Percentiles rank a stretch among this genome's conserved stretches.
Conservation (phyloP, 257 asterid species). For the Voacanga thouarsii region DNA sequence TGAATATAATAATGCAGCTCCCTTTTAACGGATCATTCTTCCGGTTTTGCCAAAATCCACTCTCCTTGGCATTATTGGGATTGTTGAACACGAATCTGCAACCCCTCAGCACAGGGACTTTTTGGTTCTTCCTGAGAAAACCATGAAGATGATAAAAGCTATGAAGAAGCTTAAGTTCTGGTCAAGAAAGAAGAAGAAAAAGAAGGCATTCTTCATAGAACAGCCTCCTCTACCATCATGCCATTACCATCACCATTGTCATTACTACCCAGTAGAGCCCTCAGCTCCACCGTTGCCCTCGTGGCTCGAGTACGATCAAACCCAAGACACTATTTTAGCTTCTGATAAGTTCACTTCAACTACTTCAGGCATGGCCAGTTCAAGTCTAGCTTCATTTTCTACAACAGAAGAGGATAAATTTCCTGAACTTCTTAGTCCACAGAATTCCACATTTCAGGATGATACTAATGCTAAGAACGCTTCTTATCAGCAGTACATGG, state of each 20-base stretch:
- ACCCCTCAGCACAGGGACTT: neutral
- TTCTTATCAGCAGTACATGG: constrained; percentile 35
- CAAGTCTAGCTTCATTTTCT: constrained; percentile 10
- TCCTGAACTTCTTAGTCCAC: constrained; percentile 16
- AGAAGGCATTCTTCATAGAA: constrained; percentile 10
- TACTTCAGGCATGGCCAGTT: constrained; percentile 6
- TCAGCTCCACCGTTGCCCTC: constrained; percentile 77
- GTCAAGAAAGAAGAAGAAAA: constrained; percentile 60
- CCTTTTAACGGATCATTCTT: neutral
- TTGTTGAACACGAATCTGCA: neutral
- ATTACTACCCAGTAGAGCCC: constrained; percentile 41
- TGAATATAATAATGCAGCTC: neutral
- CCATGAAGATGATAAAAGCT: constrained; percentile 62
- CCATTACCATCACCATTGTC: constrained; percentile 26
- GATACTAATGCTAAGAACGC: neutral
- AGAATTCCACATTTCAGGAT: neutral
- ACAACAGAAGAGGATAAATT: constrained; percentile 3
- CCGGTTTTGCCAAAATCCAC: neutral
- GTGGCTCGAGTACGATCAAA: constrained; percentile 40
- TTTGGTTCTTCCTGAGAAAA: neutral
- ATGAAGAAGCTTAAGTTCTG: constrained; percentile 69
- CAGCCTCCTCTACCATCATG: constrained; percentile 30
- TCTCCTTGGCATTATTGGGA: neutral
- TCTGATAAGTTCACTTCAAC: constrained; percentile 13
- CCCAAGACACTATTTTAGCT: constrained; percentile 25